Evolutionary conservation across 2,329 filamentous ascomycete genomes (phyloP).

Genomic region (Colletotrichum tamarilloi): DNA sequence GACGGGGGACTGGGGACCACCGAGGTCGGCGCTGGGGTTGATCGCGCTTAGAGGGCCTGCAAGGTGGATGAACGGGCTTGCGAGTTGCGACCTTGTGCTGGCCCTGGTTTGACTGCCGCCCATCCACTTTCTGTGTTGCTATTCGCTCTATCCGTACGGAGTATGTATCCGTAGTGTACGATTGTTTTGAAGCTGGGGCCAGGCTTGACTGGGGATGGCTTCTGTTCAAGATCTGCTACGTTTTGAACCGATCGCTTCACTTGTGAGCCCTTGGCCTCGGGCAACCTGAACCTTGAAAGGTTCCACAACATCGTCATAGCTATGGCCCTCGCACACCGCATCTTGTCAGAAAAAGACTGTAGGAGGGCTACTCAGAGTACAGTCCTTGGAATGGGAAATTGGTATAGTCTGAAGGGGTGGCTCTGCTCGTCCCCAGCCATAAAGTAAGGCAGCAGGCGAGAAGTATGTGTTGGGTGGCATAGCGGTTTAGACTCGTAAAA

Average conservation of each 20-base stretch:
- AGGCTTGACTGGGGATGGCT: constrained; percentile 1
- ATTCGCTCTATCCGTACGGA: neutral
- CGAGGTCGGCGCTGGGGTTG: constrained; percentile 30
- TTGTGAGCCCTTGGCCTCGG: constrained; percentile 5
- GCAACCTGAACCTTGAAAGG: constrained; percentile 21
- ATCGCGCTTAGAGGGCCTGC: constrained; percentile 1
- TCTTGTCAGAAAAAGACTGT: neutral
- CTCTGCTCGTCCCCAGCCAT: neutral
- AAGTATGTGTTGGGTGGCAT: neutral
- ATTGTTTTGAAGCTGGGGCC: neutral
- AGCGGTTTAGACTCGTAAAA: neutral
- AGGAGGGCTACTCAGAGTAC: neutral
- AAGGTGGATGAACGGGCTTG: constrained; percentile 17
- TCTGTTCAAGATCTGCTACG: constrained; percentile 26
- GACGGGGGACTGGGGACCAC: constrained; percentile 18
- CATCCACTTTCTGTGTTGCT: neutral
- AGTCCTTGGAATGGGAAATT: constrained; percentile 19
- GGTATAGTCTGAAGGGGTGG: neutral
- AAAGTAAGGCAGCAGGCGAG: neutral
- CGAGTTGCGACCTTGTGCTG: neutral
- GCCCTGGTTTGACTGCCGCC: constrained; percentile 10
- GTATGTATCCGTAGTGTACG: neutral
- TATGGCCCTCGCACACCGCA: constrained; percentile 25
- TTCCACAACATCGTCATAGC: constrained; percentile 27
- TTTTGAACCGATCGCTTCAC: constrained; percentile 25